A percentile compares a stretch with the other conserved stretches of the same genome.
phyloP scores from a whole-genome alignment of 2,329 filamentous ascomycete species.

The Grosmannia clavigera region DNA sequence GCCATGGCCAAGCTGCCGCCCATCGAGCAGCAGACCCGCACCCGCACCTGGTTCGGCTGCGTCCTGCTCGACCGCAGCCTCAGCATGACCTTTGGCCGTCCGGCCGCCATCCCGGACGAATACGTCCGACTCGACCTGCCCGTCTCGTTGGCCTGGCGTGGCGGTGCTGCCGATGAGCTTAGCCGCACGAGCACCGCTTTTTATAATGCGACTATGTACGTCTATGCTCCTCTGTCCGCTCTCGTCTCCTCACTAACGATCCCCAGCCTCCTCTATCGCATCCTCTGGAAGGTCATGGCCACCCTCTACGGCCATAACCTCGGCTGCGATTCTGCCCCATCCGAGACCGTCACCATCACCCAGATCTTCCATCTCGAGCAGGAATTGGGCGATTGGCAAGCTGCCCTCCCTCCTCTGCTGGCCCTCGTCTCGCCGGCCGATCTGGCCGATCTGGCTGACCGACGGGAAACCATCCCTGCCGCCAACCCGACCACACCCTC shows the following conservation, averaged over 20 bases:
- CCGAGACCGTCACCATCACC: conserved; percentile 18
- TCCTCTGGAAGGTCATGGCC: conserved; percentile 18
- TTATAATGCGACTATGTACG: conserved; percentile 23
- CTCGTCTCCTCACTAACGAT: too few species aligned
- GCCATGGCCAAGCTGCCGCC: conserved; percentile 23
- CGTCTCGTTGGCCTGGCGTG: background rate
- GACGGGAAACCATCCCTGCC: background rate
- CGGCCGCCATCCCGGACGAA: conserved; percentile 30
- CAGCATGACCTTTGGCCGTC: conserved; percentile 39
- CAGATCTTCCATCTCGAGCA: conserved; percentile 26
- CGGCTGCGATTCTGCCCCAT: conserved; percentile 18
- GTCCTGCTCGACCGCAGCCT: conserved; percentile 31
- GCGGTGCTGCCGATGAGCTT: background rate
- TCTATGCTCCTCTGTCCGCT: background rate
- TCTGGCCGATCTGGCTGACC: background rate
- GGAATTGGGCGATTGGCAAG: conserved; percentile 25
- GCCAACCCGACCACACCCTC: background rate
- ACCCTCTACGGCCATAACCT: conserved; percentile 29
- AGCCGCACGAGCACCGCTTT: conserved; percentile 11
- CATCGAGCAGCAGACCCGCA: conserved; percentile 32
- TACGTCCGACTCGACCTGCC: conserved; percentile 28
- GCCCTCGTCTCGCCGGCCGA: conserved; percentile 12
- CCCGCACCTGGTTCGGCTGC: conserved; percentile 37
- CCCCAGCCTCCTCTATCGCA: conserved; percentile 13
- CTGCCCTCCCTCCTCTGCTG: conserved; percentile 16